A percentile compares a stretch with the other conserved stretches of the same genome.
phyloP scores from a whole-genome alignment of 202 grass and related monocot genomes.

The Zizania palustris region DNA sequence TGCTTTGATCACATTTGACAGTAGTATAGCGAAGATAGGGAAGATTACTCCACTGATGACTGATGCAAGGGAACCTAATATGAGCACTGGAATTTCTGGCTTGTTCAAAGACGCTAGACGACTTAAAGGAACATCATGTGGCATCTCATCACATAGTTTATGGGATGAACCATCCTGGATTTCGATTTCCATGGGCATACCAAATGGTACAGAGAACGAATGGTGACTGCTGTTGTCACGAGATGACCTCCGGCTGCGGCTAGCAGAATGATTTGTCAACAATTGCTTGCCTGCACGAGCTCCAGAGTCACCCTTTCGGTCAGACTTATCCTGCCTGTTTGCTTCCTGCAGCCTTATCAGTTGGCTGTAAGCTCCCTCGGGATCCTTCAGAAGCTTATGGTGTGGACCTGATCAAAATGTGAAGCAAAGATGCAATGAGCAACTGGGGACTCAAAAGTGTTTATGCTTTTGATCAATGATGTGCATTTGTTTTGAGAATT shows the following conservation, averaged over 20 bases:
- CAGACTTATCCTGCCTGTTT: constrained; percentile 54
- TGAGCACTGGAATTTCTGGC: constrained; percentile 71
- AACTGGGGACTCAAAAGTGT: neutral
- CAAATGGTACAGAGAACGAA: constrained; percentile 70
- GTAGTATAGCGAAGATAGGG: constrained; percentile 69
- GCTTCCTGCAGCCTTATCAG: constrained; percentile 83
- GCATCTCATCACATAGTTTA: constrained; percentile 35
- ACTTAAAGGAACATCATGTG: constrained; percentile 68
- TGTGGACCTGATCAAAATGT: constrained; percentile 57
- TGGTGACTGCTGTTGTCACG: constrained; percentile 68
- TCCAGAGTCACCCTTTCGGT: constrained; percentile 43
- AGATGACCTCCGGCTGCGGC: constrained; percentile 56
- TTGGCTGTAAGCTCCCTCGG: constrained; percentile 79
- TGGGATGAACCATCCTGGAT: constrained; percentile 59
- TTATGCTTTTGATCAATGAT: neutral
- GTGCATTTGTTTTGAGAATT: neutral
- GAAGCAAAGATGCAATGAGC: constrained; percentile 17
- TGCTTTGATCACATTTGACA: constrained; percentile 82
- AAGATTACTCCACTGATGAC: constrained; percentile 76
- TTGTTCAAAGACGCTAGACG: constrained; percentile 82
- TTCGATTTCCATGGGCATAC: constrained; percentile 62
- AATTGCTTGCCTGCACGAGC: constrained; percentile 59
- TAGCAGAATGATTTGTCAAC: constrained; percentile 57
- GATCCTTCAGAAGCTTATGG: constrained; percentile 67
- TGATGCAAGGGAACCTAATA: constrained; percentile 74